Base-by-base conservation (phyloP, 2,329 filamentous ascomycete species). In the Emergomyces orientalis region DNA sequence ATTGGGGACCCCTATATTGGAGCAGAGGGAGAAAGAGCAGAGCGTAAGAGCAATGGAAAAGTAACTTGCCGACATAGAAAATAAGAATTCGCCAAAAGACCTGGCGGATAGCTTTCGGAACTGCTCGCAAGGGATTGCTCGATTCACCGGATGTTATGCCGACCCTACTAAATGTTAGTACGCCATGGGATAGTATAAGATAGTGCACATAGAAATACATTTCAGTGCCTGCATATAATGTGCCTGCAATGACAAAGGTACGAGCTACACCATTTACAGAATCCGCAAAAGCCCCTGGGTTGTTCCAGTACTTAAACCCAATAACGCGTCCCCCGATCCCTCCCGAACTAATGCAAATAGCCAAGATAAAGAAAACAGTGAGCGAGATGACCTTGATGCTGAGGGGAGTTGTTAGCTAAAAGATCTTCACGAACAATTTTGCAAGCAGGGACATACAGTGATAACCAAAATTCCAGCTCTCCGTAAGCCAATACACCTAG, bases 51-150 rank as follows among this genome's bases (percentile, higher is more conserved):
- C 25, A 32, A 58, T 17, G 13, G 30, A 30, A 25, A 32, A 30
- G 37, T 25, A 30, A 61, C 67, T 59, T 63, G 72, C 73, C 72
- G 80, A 90, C 86, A 59, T 88, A 86, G 63, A 87, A 83, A 45
- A 88, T 75, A 11, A 77, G 63, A 51, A 77, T 77, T 41, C 76
- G 74, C 74, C 73, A 77, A 49, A 77, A 75, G 2, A 76, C 74
- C 63, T 77, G 75, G 30, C 69, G 66, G 54, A 77, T 75, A n/a
- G 77, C 78, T 17, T 73, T 69, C 0, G 80, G 80, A 1, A 81
- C 78, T 5, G 78, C 79, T 39, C 73, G 73, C 27, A 72, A 69
- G 0, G 80, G 80, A 64, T 82, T 81, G 9, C 69, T 63, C 0
- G 72, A 73, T 60, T 75, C 73, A 57, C 73, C 72, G 2, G 73